Evolutionary conservation across 2,329 filamentous ascomycete genomes (phyloP).

Genomic region (Cadophora luteo-olivacea): DNA sequence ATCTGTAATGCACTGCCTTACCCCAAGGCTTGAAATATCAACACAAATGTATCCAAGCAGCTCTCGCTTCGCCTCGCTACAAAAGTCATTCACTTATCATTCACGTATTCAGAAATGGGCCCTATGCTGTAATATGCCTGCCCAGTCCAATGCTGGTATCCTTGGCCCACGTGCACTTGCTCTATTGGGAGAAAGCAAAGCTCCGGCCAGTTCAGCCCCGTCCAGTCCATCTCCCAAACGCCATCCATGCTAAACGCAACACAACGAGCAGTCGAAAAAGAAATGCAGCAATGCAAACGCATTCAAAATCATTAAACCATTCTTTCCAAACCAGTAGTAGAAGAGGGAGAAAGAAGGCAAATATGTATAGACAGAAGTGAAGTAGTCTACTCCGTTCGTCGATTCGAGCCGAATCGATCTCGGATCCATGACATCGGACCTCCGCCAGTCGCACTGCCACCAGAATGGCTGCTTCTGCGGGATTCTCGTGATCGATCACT

Average conservation of each 20-base stretch:
- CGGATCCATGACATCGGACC: slow-evolving; percentile 38
- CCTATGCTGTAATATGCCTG: slow-evolving; percentile 1
- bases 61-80: background rate
- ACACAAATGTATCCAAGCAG: background rate
- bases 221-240: slow-evolving; percentile 15
- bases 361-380: background rate
- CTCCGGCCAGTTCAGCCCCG: background rate
- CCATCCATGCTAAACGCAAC: slow-evolving; percentile 27
- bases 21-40: background rate
- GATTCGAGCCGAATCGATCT: slow-evolving; percentile 36
- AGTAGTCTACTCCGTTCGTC: slow-evolving; percentile 30
- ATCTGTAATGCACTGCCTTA: slow-evolving; percentile 32
- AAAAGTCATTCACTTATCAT: background rate
- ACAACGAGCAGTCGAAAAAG: slow-evolving; percentile 1
- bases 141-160: background rate
- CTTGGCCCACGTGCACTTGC: background rate
- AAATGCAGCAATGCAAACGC: slow-evolving; percentile 4
- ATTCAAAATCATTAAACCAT: slow-evolving; percentile 11
- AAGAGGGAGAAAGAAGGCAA: background rate
- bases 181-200: slow-evolving; percentile 1
- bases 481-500: slow-evolving; percentile 38
- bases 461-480: slow-evolving; percentile 35
- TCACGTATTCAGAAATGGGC: background rate
- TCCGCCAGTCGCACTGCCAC: slow-evolving; percentile 22
- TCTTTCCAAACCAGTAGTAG: background rate